Evolutionary conservation across 2,329 filamentous ascomycete species (phyloP).

Genomic region (Aphanocladium album): DNA sequence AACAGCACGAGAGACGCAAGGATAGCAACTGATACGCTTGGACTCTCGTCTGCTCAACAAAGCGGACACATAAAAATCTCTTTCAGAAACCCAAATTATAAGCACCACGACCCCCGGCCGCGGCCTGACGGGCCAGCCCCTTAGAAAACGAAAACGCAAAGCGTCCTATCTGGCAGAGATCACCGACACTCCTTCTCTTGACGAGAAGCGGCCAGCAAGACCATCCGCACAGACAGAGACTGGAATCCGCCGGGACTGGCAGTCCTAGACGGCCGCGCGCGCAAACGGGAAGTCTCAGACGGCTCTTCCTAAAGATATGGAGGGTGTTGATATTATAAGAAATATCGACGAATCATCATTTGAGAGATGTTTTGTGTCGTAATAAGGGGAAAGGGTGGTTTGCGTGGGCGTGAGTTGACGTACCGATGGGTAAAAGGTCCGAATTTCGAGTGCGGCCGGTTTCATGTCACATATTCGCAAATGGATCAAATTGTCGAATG

Average conservation of each 20-base stretch:
- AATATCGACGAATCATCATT: conserved; percentile 36
- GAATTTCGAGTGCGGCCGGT: not conserved
- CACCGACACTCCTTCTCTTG: conserved; percentile 11
- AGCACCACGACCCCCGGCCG: conserved; percentile 38
- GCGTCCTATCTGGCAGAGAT: not conserved
- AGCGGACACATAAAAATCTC: conserved; percentile 21
- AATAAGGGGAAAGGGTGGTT: not conserved
- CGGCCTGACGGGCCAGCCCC: conserved; percentile 24
- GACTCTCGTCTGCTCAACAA: not conserved
- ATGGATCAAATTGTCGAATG: too few relatives aligned
- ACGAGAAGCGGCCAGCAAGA: conserved; percentile 11
- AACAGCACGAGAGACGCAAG: not conserved
- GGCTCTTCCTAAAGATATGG: conserved; percentile 40
- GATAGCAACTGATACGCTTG: not conserved
- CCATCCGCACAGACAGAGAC: not conserved
- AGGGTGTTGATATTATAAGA: conserved; percentile 27
- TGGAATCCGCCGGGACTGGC: conserved; percentile 11
- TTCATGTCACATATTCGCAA: not conserved
- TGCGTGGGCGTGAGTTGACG: not conserved
- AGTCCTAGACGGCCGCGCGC: conserved; percentile 8
- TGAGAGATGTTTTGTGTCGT: conserved; percentile 18
- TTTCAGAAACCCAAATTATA: conserved; percentile 43
- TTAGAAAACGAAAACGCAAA: conserved; percentile 11
- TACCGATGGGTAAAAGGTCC: conserved; percentile 12
- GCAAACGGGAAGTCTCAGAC: conserved; percentile 33